Percentiles rank a stretch among this genome's conserved stretches.
phyloP scores from a whole-genome alignment of 805 yeast genomes.

The Lipomyces spencermartinsiae region DNA sequence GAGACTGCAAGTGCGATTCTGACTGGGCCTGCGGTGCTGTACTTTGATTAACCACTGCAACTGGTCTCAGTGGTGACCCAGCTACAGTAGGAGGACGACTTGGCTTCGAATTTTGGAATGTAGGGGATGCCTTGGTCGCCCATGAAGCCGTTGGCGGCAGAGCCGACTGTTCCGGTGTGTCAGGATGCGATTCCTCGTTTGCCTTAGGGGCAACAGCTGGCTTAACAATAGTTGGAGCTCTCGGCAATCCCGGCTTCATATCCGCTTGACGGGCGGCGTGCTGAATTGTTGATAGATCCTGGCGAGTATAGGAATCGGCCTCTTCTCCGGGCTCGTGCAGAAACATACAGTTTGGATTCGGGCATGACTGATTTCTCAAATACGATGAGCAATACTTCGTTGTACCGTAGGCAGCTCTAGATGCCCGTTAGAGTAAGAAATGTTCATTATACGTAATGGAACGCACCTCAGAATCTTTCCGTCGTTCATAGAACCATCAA shows the following conservation, averaged over 20 bases:
- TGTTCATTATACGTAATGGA: background rate
- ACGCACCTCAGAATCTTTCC: constrained; percentile 73
- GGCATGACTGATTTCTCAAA: constrained; percentile 92
- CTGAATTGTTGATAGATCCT: constrained; percentile 77
- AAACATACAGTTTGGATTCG: constrained; percentile 98
- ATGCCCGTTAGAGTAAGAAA: background rate
- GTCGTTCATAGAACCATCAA: constrained; percentile 90
- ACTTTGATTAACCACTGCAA: constrained; percentile 1
- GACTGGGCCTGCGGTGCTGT: constrained; percentile 1
- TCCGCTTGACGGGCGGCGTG: constrained; percentile 49
- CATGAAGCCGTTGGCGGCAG: constrained; percentile 78
- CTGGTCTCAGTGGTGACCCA: background rate
- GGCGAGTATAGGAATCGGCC: constrained; percentile 93
- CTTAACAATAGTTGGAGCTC: background rate
- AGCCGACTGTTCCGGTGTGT: constrained; percentile 51
- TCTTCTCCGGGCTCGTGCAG: constrained; percentile 99
- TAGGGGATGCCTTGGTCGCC: constrained; percentile 55
- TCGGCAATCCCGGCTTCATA: constrained; percentile 35
- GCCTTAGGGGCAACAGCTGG: constrained; percentile 16
- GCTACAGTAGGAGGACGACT: constrained; percentile 10
- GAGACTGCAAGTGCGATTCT: background rate
- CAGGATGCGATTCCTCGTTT: constrained; percentile 24
- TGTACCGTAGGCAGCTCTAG: constrained; percentile 93
- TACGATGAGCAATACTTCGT: constrained; percentile 98
- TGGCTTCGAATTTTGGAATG: constrained; percentile 39